Evolutionary conservation across 139 green algal genomes (phyloP).

Genomic region (Chlorella vulgaris): DNA sequence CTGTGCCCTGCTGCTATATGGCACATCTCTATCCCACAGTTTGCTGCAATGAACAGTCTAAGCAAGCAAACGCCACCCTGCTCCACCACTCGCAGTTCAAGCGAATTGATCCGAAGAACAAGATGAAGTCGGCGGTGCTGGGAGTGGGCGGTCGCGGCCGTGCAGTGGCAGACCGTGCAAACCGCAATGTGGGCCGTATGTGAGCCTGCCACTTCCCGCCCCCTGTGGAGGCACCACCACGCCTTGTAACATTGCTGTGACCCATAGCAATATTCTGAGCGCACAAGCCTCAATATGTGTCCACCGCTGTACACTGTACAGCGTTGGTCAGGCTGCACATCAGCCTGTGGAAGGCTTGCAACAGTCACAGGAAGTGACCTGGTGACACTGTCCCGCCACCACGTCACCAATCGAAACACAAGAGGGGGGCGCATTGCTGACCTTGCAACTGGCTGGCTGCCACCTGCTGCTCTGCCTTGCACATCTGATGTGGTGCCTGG

Average conservation of each 20-base stretch:
- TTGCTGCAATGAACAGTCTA: background rate
- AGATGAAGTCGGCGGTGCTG: conserved; percentile 47
- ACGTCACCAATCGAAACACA: too few species aligned
- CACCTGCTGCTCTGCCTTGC: too few species aligned
- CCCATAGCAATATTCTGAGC: too few species aligned
- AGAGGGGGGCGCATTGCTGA: too few species aligned
- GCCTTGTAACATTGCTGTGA: background rate
- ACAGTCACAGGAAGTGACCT: too few species aligned
- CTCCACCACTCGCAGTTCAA: conserved; percentile 75
- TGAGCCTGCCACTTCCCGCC: background rate
- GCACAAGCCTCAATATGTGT: too few species aligned
- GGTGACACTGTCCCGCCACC: too few species aligned
- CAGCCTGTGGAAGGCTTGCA: too few species aligned
- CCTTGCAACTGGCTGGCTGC: too few species aligned
- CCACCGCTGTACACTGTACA: too few species aligned
- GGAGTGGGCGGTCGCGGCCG: conserved; percentile 33
- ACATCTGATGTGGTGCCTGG: conserved; percentile 20
- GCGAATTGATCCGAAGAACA: conserved; percentile 94
- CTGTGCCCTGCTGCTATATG: background rate
- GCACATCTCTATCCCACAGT: background rate
- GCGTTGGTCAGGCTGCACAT: too few species aligned
- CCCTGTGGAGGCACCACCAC: background rate
- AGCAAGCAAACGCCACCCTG: background rate
- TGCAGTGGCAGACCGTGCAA: conserved; percentile 22
- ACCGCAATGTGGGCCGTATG: conserved; percentile 28